Base-by-base conservation (phyloP, 805 yeast species). In the Yarrowia sp. region DNA sequence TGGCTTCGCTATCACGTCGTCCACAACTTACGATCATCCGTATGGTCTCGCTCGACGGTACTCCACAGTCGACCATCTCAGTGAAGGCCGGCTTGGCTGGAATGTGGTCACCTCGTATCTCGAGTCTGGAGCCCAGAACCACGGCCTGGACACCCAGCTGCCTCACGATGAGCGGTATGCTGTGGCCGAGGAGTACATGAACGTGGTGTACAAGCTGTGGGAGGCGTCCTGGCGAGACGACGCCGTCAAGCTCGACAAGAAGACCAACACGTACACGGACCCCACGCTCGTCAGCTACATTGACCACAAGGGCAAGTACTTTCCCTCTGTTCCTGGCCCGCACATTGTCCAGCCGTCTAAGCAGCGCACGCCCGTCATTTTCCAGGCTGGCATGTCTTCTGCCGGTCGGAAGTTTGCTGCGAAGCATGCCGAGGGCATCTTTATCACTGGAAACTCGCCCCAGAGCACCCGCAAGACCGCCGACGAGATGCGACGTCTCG, bases 41-140 rank as follows among this genome's bases (percentile, higher is more conserved):
- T 75, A 71, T 47, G 76, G 74, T 62, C 72, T 78, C 59, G 77
- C 79, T 5, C 70, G 81, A 66, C 70, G 80, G 59, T 65, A 78
- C 63, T 79, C 80, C 12, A 77, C 81, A 0, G 68, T 78, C 53
- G 81, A 78, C 63, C 79, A 77, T 63, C 70, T 77, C 38, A 72
- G 78, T 6, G 69, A 70, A 8, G 81, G 81, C 4, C 70, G 81
- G 64, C 67, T 78, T 56, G 81, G 81, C 16, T 78, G 81, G 81
- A 78, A 78, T 65, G 73, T 78, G n/a, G 81, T 78, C 27, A 73
- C 80, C 7, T 75, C 79, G 1, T 77, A 77, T 60, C 69, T 76
- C 49, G 79, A 77, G 47, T 72, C 77, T 66, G 80, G 78, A 4
- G 76, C 80, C 2, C 68, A 76, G 62, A 76, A 77, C 62, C 65